A percentile compares a stretch with the other conserved stretches of the same genome.
Evolutionary conservation across 495 filamentous ascomycete genomes (phyloP).

Genomic region (Aspergillus hancockii): DNA sequence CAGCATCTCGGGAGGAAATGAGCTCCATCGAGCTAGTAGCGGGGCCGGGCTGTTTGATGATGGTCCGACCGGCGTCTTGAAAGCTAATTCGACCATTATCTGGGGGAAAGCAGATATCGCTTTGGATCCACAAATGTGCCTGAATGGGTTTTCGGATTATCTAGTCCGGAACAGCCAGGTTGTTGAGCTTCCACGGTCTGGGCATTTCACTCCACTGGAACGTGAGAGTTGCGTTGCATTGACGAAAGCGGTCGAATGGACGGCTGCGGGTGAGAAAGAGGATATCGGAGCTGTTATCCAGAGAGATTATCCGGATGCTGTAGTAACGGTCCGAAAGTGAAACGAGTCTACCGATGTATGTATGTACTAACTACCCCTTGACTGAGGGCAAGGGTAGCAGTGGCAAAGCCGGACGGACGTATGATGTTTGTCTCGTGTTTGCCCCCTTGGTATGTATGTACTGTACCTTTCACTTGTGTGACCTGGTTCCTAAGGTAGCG

Average conservation of each 20-base stretch:
- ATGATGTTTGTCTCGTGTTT: background rate
- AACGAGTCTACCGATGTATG: no score
- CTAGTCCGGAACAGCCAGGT: conserved; percentile 41
- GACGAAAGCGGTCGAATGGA: conserved; percentile 37
- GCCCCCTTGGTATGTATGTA: background rate
- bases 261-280: conserved; percentile 37
- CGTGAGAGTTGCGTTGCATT: conserved; percentile 37
- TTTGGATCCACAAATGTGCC: conserved; percentile 36
- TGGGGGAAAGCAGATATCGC: conserved; percentile 52
- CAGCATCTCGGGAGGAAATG: conserved; percentile 32
- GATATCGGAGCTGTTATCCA: conserved; percentile 33
- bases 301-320: conserved; percentile 32
- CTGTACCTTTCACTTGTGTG: no score
- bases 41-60: conserved; percentile 49
- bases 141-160: conserved; percentile 47
- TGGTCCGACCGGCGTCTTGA: conserved; percentile 43
- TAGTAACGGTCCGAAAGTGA: conserved; percentile 37
- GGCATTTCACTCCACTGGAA: conserved; percentile 48
- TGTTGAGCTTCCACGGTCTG: conserved; percentile 38
- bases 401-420: background rate
- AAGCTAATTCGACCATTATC: conserved; percentile 50
- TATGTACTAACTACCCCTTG: background rate
- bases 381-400: background rate
- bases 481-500: no score
- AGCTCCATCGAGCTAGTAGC: conserved; percentile 32